Conservation (phyloP, 2,329 filamentous ascomycete genomes). For the Torrubiella hemipterigena region DNA sequence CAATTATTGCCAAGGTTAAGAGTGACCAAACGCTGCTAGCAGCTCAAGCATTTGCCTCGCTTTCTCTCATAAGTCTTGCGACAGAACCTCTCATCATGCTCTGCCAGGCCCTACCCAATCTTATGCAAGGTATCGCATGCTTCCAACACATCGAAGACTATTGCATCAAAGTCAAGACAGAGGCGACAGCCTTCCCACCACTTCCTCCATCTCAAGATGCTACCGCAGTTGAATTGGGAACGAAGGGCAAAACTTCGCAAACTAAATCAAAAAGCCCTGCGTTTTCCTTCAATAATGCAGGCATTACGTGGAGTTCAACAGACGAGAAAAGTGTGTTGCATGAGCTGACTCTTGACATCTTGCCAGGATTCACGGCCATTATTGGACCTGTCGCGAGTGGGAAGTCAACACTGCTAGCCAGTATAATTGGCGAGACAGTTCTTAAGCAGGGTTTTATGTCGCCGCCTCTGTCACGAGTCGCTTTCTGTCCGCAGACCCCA, state of each 20-base stretch:
- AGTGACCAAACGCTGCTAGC: slow-evolving; percentile 11
- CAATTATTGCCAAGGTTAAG: slow-evolving; percentile 13
- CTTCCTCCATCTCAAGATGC: too few species aligned
- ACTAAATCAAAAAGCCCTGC: too few species aligned
- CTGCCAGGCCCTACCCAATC: slow-evolving; percentile 10
- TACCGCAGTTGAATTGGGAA: too few species aligned
- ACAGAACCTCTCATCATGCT: slow-evolving; percentile 10
- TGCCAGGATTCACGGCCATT: slow-evolving; percentile 5
- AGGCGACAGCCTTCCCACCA: too few species aligned
- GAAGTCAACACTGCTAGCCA: slow-evolving; percentile 5
- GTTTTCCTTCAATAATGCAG: too few species aligned
- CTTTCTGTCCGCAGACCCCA: slow-evolving; percentile 5
- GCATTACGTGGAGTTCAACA: too few species aligned
- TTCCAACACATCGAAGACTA: slow-evolving; percentile 14
- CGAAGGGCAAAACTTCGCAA: too few species aligned
- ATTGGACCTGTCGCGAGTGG: slow-evolving; percentile 7
- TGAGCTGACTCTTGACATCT: too few species aligned
- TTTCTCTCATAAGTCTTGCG: not conserved
- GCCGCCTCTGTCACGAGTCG: not conserved
- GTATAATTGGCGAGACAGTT: slow-evolving; percentile 5
- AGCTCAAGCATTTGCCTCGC: slow-evolving; percentile 5
- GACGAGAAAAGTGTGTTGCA: too few species aligned
- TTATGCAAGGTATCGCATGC: slow-evolving; percentile 8
- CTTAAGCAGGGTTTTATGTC: too few species aligned
- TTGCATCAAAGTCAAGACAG: too few species aligned